These are phyloP conservation scores for Boletus vinaceobasis DNA, from an alignment of 768 basidiomycete genomes.

Conservation along the genomic window DNA sequence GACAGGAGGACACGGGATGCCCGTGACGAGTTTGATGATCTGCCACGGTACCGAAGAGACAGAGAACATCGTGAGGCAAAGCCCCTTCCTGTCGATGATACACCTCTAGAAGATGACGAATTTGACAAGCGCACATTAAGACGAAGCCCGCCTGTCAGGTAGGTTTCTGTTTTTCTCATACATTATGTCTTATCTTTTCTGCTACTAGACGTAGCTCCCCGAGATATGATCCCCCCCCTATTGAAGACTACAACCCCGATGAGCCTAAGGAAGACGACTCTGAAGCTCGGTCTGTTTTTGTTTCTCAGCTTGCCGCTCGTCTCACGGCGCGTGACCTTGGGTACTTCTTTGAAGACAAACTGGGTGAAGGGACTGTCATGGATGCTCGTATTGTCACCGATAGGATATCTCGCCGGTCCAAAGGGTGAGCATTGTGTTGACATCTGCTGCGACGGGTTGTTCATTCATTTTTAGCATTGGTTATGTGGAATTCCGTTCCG, in stretches of 20 bases:
- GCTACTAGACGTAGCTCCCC: slow-evolving; percentile 63
- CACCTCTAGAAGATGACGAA: slow-evolving; percentile 33
- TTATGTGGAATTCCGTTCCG: slow-evolving; percentile 92
- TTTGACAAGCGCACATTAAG: slow-evolving; percentile 34
- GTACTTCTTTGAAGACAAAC: slow-evolving; percentile 97
- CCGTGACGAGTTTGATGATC: slow-evolving; percentile 63
- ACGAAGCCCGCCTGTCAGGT: slow-evolving; percentile 44
- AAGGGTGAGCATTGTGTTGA: slow-evolving; percentile 63
- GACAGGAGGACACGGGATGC: slow-evolving; percentile 43
- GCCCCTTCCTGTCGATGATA: slow-evolving; percentile 41
- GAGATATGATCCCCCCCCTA: slow-evolving; percentile 58
- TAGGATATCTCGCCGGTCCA: slow-evolving; percentile 90
- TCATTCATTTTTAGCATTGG: slow-evolving; percentile 67
- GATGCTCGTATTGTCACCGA: slow-evolving; percentile 97
- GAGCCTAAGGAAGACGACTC: slow-evolving; percentile 95
- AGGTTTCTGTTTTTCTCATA: slow-evolving; percentile 19
- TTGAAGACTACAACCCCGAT: slow-evolving; percentile 76
- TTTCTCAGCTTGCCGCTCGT: slow-evolving; percentile 95
- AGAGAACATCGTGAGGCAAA: slow-evolving; percentile 41
- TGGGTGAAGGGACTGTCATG: slow-evolving; percentile 90
- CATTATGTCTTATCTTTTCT: slow-evolving; percentile 4
- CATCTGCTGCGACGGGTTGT: background rate
- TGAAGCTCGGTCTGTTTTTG: slow-evolving; percentile 97
- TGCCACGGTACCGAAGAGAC: slow-evolving; percentile 42
- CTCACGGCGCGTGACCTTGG: slow-evolving; percentile 96